Conservation (phyloP, 148 eudicot genomes). For the Drosera capensis region DNA sequence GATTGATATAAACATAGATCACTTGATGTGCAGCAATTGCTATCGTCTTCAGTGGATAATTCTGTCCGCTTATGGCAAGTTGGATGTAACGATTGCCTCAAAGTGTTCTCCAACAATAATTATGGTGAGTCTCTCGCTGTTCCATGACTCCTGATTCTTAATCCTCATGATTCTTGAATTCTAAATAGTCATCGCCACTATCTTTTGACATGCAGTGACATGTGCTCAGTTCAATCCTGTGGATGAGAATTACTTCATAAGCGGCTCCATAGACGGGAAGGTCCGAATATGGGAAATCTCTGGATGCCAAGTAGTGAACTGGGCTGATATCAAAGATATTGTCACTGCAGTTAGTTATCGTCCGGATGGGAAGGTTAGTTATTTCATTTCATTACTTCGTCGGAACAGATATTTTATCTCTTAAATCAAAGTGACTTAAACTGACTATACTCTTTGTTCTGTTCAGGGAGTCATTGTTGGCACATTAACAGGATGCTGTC, state of each 20-base stretch:
- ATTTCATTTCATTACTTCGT: constrained; percentile 3
- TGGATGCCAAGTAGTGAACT: constrained; percentile 58
- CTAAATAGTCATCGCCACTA: neutral
- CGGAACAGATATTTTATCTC: neutral
- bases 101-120: constrained; percentile 65
- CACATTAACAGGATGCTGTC: constrained; percentile 52
- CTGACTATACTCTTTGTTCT: neutral
- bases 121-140: constrained; percentile 34
- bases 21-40: constrained; percentile 27
- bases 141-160: neutral
- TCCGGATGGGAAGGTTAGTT: constrained; percentile 70
- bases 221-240: constrained; percentile 79
- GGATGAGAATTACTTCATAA: constrained; percentile 66
- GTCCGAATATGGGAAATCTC: constrained; percentile 78
- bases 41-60: constrained; percentile 66
- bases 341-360: constrained; percentile 79
- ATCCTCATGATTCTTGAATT: neutral
- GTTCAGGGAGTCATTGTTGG: constrained; percentile 79
- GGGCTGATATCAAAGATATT: constrained; percentile 77
- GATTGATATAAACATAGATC: constrained; percentile 1
- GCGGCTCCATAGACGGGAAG: constrained; percentile 96
- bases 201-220: constrained; percentile 55
- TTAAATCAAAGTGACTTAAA: neutral
- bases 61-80: constrained; percentile 89
- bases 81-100: constrained; percentile 48